Base-by-base conservation (phyloP, 2,329 filamentous ascomycete species). In the Biscogniauxia marginata region DNA sequence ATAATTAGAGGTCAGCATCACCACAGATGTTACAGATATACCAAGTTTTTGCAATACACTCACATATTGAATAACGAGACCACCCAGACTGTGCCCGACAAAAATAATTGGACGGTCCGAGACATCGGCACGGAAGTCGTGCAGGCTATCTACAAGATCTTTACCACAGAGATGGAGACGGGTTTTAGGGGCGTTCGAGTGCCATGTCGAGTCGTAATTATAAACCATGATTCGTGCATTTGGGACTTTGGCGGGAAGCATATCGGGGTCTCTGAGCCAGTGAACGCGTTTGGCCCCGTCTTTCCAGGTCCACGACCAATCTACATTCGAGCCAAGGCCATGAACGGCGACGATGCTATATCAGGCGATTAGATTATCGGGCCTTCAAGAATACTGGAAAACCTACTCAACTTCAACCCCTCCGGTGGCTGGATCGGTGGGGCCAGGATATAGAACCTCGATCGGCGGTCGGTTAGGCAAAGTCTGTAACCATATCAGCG, bases 191-290 rank as follows among this genome's bases (percentile, higher is more conserved):
- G 56, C 54, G 3, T 55, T 19, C 2, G 20, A 3, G 20, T 54
- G 50, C 59, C 57, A 62, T 21, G 18, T 54, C 4, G 53, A 56
- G 11, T 57, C 43, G 23, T 55, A 62, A 21, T 39, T 54, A 11
- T 57, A 61, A n/a, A 24, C 21, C 20, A 61, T 56, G 16, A 59
- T 57, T 23, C 54, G 50, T 0, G 58, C 50, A n/a, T 59, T 43
- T 1, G 54, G 60, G 5, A 61, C 11, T 13, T 46, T 8, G 20
- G 7, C 4, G 2, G 58, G 60, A 44, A 61, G 60, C 60, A 63
- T 62, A 3, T 56, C 23, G 3, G 23, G 5, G 20, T 62, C 56
- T 34, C 50, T 55, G 3, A 60, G 54, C 60, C 58, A 62, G 43
- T 60, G 46, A 19, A 55, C 55, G n/a, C n/a, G n/a, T n/a, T n/a